Evolutionary conservation across 192 early-diverging fungal species (phyloP), one percentile per base, ranked within the genome.

Genomic region (Entomortierella beljakovae): DNA sequence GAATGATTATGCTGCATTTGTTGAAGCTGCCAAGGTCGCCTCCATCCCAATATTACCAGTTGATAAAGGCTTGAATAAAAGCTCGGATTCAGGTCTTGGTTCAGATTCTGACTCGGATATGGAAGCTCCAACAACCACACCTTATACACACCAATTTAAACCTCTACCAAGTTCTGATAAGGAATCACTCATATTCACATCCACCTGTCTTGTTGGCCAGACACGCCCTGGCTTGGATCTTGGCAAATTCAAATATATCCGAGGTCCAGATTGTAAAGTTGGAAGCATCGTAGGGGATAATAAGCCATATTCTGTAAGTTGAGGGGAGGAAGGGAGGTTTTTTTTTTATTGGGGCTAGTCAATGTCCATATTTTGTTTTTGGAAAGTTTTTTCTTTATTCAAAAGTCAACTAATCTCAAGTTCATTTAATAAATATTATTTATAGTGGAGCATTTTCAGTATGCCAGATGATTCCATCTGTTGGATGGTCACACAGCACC

Each of bases 381-480:
- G n/a, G n/a, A n/a, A n/a, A n/a, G n/a, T n/a, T n/a, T n/a, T n/a
- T n/a, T n/a, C n/a, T n/a, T n/a, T n/a, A n/a, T n/a, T n/a, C n/a
- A n/a, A n/a, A n/a, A n/a, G n/a, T n/a, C n/a, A n/a, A n/a, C n/a
- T n/a, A n/a, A n/a, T n/a, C n/a, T n/a, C n/a, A n/a, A n/a, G n/a
- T n/a, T n/a, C n/a, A n/a, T n/a, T n/a, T n/a, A n/a, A n/a, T n/a
- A n/a, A n/a, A n/a, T n/a, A n/a, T n/a, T n/a, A 4, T 11, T 43
- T 0, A 23, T 55, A 70, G 68, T 70, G 68, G 68, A 70, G 68
- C n/a, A 59, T 70, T 6, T 70, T 70, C 46, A 70, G 68, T 22
- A 70, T 70, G 68, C 68, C 68, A 2, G 68, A 70, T 31, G 68
- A 70, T 20, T 70, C 68, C 8, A 56, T 70, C 49, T 70, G 68